Base-by-base conservation (phyloP, 768 basidiomycete species). In the Clavaria fumosa region DNA sequence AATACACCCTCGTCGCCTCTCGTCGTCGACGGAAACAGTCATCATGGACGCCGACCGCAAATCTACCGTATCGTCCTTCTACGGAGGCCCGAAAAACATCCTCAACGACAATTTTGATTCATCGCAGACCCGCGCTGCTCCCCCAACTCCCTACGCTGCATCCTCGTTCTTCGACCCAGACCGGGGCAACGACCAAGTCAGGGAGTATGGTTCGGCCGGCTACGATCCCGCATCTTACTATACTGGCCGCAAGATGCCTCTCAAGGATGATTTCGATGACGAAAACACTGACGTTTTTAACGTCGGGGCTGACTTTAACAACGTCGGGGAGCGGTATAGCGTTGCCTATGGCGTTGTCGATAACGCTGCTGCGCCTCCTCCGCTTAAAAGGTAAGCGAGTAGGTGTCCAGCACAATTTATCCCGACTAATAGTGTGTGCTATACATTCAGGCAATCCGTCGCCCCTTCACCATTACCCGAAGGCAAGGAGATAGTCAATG, bases 281-380 rank as follows among this genome's bases (percentile, higher is more conserved):
- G 73, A 76, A 47, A 69, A 59, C 30, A 62, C 58, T 11, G 66
- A 60, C 37, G 62, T 63, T 23, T 86, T 80, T 75, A 81, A 89
- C 53, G 74, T 89, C 31, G 88, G 75, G 52, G 81, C 85, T 15
- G 85, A 89, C 57, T 89, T 89, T 57, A 89, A 89, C 60, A 89
- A 89, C 47, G 55, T 72, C 4, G 85, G 85, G 2, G 85, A 83
- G 15, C 63, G 69, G 39, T 88, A 88, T 48, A 81, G 78, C 48
- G 58, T 64, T 15, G 66, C 76, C 4, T 76, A 63, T 43, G 72
- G 62, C 78, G 75, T 41, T 52, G 68, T 57, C 35, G 3, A 21
- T 3, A 7, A n/a, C n/a, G 10, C 2, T 17, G 18, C 31, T 19
- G 6, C 30, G 14, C 23, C 5, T 14, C 15, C 11, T 20, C 15